Conservation (phyloP, 164 flowering plant genomes). For the Brasenia schreberi region DNA sequence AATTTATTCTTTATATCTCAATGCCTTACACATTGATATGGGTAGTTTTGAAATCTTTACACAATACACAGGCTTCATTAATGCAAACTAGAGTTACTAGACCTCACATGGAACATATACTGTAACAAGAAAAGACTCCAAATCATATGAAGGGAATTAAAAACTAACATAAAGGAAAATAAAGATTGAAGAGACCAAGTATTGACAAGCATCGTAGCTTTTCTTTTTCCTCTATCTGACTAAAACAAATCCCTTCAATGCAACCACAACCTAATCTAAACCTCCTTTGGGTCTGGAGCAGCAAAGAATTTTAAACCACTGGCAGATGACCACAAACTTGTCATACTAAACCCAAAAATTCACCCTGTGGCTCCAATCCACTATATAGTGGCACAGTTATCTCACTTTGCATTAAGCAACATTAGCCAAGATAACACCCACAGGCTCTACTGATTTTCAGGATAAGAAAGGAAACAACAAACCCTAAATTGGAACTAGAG, state of each 20-base stretch:
- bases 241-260: no score
- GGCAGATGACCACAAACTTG: not conserved
- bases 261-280: no score
- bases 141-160: not conserved
- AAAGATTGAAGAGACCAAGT: not conserved
- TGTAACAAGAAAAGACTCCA: not conserved
- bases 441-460: no score
- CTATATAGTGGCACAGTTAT: not conserved
- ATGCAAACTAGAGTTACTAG: not conserved
- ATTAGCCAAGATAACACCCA: no score
- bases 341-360: not conserved
- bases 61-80: not conserved
- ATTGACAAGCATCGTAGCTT: not conserved
- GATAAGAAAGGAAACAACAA: no score
- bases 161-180: not conserved
- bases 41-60: not conserved
- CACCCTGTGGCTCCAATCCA: not conserved
- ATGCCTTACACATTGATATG: not conserved
- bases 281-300: no score
- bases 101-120: not conserved
- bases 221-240: no score
- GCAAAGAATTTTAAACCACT: no score
- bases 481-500: not conserved
- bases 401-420: no score
- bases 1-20: not conserved